Evolutionary conservation across 176 grass and related monocot species (phyloP), one percentile per base, ranked within the genome.

Genomic region (Triticum timopheevii): DNA sequence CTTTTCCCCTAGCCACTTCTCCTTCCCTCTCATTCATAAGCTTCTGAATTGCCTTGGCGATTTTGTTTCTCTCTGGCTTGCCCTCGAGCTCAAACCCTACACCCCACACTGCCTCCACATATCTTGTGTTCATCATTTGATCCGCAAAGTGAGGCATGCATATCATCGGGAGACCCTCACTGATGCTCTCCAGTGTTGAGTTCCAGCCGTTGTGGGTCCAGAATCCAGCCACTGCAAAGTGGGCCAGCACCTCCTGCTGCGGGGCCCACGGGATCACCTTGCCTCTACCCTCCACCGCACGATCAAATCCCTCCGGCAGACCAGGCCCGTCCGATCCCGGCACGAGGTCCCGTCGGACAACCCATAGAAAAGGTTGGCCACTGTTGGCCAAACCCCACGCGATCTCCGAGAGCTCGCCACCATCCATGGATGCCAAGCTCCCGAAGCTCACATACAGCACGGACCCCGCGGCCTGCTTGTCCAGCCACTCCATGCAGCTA

Each of bases 401-500:
- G 15, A 86, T 30, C 38, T 92, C 90, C 9, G 3, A 3, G 24
- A 92, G 79, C 23, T 86, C 87, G 0, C 2, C 3, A 6, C 13
- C 0, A 2, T 72, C 67, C 65, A 92, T 3, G 33, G 82, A 80
- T 0, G 70, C 44, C 6, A 89, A 15, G 84, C 90, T 92, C 4
- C 90, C 87, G 4, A 92, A 92, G 80, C 90, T 89, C 16, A 80
- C 87, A 0, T 92, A 92, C 6, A 89, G 2, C 12, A 89, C 90
- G 0, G 90, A 89, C 1, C 2, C 54, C 0, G 20, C 1, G 0
- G 47, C 13, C 34, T 84, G 80, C 27, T 4, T 61, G 78, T 89
- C 67, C 13, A 89, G 27, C 90, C 90, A 92, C 6, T 52, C n/a
- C 13, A 92, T 69, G 73, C 83, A 89, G 11, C 47, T 75, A 0